Percentiles rank a stretch among this genome's conserved stretches.
Conservation (phyloP, 2,329 filamentous ascomycete genomes). For the Penicillium sp. region DNA sequence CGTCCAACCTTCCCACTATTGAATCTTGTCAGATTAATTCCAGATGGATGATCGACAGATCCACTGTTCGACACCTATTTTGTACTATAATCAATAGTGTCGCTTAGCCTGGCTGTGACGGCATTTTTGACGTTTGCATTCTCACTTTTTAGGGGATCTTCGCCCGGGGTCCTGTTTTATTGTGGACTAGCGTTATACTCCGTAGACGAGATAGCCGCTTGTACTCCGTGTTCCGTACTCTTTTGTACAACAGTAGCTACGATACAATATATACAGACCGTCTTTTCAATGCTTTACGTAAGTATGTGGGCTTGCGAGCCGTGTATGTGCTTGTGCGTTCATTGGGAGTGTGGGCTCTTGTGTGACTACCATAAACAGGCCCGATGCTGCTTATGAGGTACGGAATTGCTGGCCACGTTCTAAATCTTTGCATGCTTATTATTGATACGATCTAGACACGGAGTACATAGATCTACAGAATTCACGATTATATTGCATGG, state of each 20-base stretch:
- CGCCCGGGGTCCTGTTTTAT: slow-evolving; percentile 5
- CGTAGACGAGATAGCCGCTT: background rate
- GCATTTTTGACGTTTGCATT: slow-evolving; percentile 1
- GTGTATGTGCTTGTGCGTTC: background rate
- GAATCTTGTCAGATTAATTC: slow-evolving; percentile 12
- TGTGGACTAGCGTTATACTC: background rate
- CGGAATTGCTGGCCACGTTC: background rate
- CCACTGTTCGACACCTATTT: slow-evolving; percentile 12
- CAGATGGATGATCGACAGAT: slow-evolving; percentile 15
- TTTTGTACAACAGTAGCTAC: background rate
- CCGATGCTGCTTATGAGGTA: background rate
- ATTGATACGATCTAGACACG: background rate
- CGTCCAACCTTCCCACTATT: slow-evolving; percentile 13
- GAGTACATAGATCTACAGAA: background rate
- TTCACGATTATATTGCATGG: background rate
- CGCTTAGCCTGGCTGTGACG: slow-evolving; percentile 8
- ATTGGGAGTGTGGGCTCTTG: background rate
- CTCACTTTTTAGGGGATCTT: slow-evolving; percentile 11
- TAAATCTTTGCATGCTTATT: background rate
- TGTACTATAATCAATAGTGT: slow-evolving; percentile 19
- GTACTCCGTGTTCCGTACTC: background rate
- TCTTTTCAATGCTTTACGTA: background rate
- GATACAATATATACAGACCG: background rate
- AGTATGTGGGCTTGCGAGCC: background rate
- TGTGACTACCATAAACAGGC: background rate